Evolutionary conservation across 2,329 filamentous ascomycete genomes (phyloP), one percentile per base, ranked within the genome.

Genomic region (Fusarium sp.): DNA sequence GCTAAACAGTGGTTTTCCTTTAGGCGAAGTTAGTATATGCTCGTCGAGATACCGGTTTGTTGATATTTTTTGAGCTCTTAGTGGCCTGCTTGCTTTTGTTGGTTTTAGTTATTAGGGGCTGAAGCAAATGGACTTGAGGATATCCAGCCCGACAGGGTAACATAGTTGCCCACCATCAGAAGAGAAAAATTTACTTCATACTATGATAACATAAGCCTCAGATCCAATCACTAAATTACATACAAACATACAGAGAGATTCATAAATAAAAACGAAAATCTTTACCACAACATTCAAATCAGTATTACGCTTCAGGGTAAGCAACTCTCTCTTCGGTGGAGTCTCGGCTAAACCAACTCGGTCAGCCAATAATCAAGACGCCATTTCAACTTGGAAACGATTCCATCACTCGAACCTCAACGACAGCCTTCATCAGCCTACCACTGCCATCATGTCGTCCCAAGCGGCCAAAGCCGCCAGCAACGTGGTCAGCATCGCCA

Each of bases 391-490:
- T 72, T 72, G 58, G 69, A 67, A 72, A 63, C 69, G 61, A 69
- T 67, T 58, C 69, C 62, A 72, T 67, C 66, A 72, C 68, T 54
- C 27, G 72, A 74, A 70, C 58, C 49, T 72, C 66, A 69, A 72
- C 70, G 70, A 72, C 62, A 60, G 48, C 52, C 53, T 63, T 51
- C 36, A 64, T 40, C 60, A 67, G 64, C 47, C 50, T 61, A 64
- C 59, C 45, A 65, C 51, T 74, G 78, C 75, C 79, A 83, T 73
- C 66, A 90, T 90, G 88, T 87, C 86, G 73, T 85, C 86, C 71
- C 88, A 89, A 80, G 85, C 81, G 75, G 84, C 80, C 56, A 88
- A 88, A 76, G 83, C 83, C 73, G 83, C 81, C 58, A 83, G 83
- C 67, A 82, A 83, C 72, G 82, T 85, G 59, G 78, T 90, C 58